Evolutionary conservation across 257 asterid genomes (phyloP), one percentile per base, ranked within the genome.

Genomic region (Nicotiana noctiflora): DNA sequence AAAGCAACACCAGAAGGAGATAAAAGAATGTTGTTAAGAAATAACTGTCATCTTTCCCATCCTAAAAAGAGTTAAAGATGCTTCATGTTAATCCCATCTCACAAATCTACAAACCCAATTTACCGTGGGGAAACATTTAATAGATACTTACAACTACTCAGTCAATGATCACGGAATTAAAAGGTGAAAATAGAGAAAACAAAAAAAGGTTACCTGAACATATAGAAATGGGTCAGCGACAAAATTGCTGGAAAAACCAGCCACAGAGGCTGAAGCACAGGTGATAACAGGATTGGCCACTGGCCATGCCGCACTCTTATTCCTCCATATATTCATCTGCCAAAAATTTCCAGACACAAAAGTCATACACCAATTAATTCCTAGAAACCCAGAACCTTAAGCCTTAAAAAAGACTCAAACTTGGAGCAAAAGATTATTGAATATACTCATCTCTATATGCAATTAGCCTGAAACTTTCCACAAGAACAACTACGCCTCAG

Each of bases 141-240:
- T 23, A 46, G 40, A 44, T 23, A 72, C 40, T 46, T 70, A 46
- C 60, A 14, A 74, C 60, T 14, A 6, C 59, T 55, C 3, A 49
- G 60, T 23, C 23, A 74, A 49, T 49, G 25, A 49, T 14, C 79
- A 49, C 49, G 0, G 76, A 44, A 40, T 14, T 13, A 21, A 62
- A 67, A 37, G 5, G 46, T 31, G 55, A 8, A 44, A 67, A 67
- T 34, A 67, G 32, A 52, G 32, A 53, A 44, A 32, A 79, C 6
- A 65, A 59, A 31, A 40, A 8, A 8, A 46, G 61, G 31, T 64
- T 83, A 90, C 94, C 92, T 89, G 87, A 34, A 82, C 59, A 84
- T 80, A 89, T 37, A 91, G 90, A 86, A 91, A 91, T 59, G 95
- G 93, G 76, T 92, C 93, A 31, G 95, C 97, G 37, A 92, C 97